phyloP scores from a whole-genome alignment of 108 stramenopile genomes.

The Pseudonitzschia delicatissima region DNA sequence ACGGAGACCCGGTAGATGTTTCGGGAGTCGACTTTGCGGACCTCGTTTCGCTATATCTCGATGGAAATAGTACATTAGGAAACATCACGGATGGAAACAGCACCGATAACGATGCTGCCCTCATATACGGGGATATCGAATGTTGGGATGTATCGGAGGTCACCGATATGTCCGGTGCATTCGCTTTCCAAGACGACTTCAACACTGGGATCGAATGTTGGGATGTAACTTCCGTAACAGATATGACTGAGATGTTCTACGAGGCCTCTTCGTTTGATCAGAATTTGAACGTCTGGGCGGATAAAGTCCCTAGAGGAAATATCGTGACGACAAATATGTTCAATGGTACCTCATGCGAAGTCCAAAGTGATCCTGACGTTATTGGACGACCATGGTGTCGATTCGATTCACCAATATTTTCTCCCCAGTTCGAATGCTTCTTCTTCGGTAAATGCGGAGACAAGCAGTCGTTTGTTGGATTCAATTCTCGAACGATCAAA shows the following conservation, averaged over 20 bases:
- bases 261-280: slow-evolving; percentile 34
- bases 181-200: slow-evolving; percentile 16
- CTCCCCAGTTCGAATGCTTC: neutral
- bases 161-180: slow-evolving; percentile 25
- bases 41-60: neutral
- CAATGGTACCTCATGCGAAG: neutral
- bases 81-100: neutral
- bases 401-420: neutral
- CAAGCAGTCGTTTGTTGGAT: too few relatives aligned
- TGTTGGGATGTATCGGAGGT: slow-evolving; percentile 35
- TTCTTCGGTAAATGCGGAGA: slow-evolving; percentile 4
- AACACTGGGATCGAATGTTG: slow-evolving; percentile 23
- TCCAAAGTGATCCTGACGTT: neutral
- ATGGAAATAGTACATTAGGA: neutral
- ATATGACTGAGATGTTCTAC: slow-evolving; percentile 39
- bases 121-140: slow-evolving; percentile 6
- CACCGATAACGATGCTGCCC: neutral
- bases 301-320: slow-evolving; percentile 11
- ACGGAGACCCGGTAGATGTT: slow-evolving; percentile 1
- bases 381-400: slow-evolving; percentile 8
- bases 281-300: slow-evolving; percentile 29
- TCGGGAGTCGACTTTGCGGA: slow-evolving; percentile 1
- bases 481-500: too few relatives aligned
- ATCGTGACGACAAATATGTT: slow-evolving; percentile 5
- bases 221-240: slow-evolving; percentile 30